phyloP scores from a whole-genome alignment of 2,329 filamentous ascomycete genomes.

The Atkinsonella hypoxylon region DNA sequence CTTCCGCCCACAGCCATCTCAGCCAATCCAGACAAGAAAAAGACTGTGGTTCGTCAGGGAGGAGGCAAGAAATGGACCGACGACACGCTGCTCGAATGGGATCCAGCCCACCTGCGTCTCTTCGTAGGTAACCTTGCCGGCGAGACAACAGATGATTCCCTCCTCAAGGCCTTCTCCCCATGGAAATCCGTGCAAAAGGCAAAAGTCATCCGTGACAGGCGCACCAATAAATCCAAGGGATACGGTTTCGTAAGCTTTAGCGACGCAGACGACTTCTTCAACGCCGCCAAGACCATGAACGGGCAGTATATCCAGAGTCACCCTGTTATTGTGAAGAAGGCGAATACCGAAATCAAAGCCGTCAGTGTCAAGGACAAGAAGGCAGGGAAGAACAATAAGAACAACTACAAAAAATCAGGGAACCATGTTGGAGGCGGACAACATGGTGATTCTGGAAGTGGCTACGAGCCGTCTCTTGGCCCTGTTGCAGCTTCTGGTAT shows the following conservation, averaged over 20 bases:
- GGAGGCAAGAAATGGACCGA: constrained; percentile 93
- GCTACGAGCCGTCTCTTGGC: constrained; percentile 40
- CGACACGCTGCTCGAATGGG: constrained; percentile 82
- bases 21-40: constrained; percentile 50
- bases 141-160: constrained; percentile 91
- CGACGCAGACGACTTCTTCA: constrained; percentile 92
- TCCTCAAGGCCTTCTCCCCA: constrained; percentile 84
- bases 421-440: constrained; percentile 17
- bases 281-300: constrained; percentile 94
- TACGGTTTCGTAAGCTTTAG: constrained; percentile 95
- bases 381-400: constrained; percentile 24
- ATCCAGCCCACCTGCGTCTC: constrained; percentile 83
- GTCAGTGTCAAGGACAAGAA: constrained; percentile 52
- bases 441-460: constrained; percentile 16
- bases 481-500: constrained; percentile 39
- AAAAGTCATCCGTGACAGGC: constrained; percentile 87
- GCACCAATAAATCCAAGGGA: constrained; percentile 89
- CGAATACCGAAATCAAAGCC: constrained; percentile 82
- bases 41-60: constrained; percentile 79
- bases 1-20: constrained; percentile 30
- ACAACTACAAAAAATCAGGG: constrained; percentile 21
- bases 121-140: constrained; percentile 96
- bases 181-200: constrained; percentile 87
- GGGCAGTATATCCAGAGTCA: constrained; percentile 99
- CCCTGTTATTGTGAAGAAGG: constrained; percentile 75